Evolutionary conservation across 2,329 filamentous ascomycete species (phyloP), one percentile per base, ranked within the genome.

Genomic region (Xylariaceae sp.): DNA sequence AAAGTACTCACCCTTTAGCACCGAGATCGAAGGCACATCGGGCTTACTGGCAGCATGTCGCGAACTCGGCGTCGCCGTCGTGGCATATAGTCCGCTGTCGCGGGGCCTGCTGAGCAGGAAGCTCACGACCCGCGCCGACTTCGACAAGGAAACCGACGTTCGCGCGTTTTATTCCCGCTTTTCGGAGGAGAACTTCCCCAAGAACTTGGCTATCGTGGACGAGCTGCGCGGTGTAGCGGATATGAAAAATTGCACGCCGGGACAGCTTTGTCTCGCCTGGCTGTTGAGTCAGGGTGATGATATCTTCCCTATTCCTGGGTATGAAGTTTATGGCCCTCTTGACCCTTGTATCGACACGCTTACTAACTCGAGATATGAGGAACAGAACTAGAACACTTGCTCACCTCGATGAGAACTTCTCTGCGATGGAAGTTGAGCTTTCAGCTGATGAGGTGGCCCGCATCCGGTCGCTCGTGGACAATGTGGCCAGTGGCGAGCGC

Each of bases 251-350:
- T 70, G 66, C 44, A 77, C 75, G 0, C 52, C 70, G 2, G 65
- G 67, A 1, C 78, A 82, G 63, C 63, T 82, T 27, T 75, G 74
- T 1, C 55, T 83, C 21, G 75, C 74, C 2, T 83, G 79, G 79
- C 61, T 80, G 21, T 59, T 71, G 37, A 64, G 67, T 14, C 72
- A 76, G 48, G 75, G 73, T 5, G 58, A 66, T 7, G 63, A 69
- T 39, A 63, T 67, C 14, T 49, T 67, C 11, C 60, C 63, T 7
- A 70, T 72, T 29, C 68, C 61, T 5, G 66, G 65, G n/a, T n/a
- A n/a, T n/a, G n/a, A n/a, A n/a, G n/a, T n/a, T n/a, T n/a, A n/a
- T n/a, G n/a, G n/a, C n/a, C n/a, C n/a, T n/a, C n/a, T n/a, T n/a
- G n/a, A n/a, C n/a, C n/a, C n/a, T n/a, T n/a, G n/a, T n/a, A n/a